Evolutionary conservation across 768 basidiomycete species (phyloP).

Genomic region (Phanerochaete sordida): DNA sequence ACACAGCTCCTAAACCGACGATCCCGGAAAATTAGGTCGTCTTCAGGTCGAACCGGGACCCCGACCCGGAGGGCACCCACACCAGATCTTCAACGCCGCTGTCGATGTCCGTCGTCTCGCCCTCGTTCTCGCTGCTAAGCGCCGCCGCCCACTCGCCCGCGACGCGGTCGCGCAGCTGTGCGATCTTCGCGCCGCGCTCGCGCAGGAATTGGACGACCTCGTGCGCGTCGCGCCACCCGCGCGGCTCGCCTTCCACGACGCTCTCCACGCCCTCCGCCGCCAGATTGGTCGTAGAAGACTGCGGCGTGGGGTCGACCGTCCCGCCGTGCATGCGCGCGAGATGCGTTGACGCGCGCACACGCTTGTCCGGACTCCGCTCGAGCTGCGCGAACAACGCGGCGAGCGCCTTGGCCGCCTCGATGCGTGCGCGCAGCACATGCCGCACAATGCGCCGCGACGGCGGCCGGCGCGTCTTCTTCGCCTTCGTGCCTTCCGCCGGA

Average conservation of each 20-base stretch:
- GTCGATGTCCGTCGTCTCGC: neutral
- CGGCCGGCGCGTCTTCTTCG: slow-evolving; percentile 40
- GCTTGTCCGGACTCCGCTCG: slow-evolving; percentile 38
- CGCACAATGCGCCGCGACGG: slow-evolving; percentile 83
- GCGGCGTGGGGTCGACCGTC: slow-evolving; percentile 27
- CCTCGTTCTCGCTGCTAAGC: slow-evolving; percentile 55
- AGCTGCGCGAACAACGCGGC: slow-evolving; percentile 70
- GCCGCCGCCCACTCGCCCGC: slow-evolving; percentile 72
- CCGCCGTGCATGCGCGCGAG: slow-evolving; percentile 42
- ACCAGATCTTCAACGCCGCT: slow-evolving; percentile 3
- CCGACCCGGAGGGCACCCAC: slow-evolving; percentile 3
- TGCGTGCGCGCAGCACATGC: slow-evolving; percentile 84
- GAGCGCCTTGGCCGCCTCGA: slow-evolving; percentile 75
- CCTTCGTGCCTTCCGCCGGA: slow-evolving; percentile 2
- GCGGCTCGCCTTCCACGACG: slow-evolving; percentile 17
- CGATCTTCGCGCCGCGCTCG: slow-evolving; percentile 68
- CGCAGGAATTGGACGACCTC: slow-evolving; percentile 76
- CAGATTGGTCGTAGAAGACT: slow-evolving; percentile 4
- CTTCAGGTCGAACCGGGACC: neutral
- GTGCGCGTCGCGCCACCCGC: slow-evolving; percentile 58
- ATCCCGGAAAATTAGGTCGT: neutral
- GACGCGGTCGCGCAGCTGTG: slow-evolving; percentile 40
- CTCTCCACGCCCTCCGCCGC: slow-evolving; percentile 24
- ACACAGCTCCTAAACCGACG: no score
- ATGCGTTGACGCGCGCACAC: slow-evolving; percentile 51